A percentile compares a stretch with the other conserved stretches of the same genome.
These are phyloP conservation scores for Kockovaella imperatae DNA, from an alignment of 768 basidiomycete species.

Conservation along the genomic window DNA sequence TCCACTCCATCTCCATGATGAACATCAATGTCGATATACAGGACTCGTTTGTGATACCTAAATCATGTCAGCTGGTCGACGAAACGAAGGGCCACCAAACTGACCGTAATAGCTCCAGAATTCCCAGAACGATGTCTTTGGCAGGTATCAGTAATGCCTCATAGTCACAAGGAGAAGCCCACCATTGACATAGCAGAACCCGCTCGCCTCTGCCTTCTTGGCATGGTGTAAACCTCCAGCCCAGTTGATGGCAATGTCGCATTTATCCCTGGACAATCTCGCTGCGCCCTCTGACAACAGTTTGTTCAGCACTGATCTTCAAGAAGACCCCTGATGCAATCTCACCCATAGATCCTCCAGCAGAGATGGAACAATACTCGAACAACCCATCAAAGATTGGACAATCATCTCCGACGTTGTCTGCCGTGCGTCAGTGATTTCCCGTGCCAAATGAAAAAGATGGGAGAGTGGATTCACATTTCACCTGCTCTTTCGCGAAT, in stretches of 20 bases:
- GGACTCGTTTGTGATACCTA: slow-evolving; percentile 85
- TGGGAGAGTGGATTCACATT: slow-evolving; percentile 56
- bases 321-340: no score
- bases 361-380: slow-evolving; percentile 98
- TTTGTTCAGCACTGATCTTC: neutral
- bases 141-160: slow-evolving; percentile 5
- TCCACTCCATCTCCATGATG: slow-evolving; percentile 99
- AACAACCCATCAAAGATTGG: slow-evolving; percentile 98
- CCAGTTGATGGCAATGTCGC: slow-evolving; percentile 99
- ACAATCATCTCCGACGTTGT: slow-evolving; percentile 97
- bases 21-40: slow-evolving; percentile 98
- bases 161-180: slow-evolving; percentile 12
- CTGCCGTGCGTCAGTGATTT: slow-evolving; percentile 50
- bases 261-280: slow-evolving; percentile 86
- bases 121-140: slow-evolving; percentile 98
- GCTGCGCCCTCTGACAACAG: slow-evolving; percentile 79
- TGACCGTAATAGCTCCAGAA: slow-evolving; percentile 85
- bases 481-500: slow-evolving; percentile 88
- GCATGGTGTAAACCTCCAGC: slow-evolving; percentile 97
- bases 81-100: neutral
- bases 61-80: neutral
- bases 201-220: slow-evolving; percentile 97
- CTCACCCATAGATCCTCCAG: slow-evolving; percentile 98
- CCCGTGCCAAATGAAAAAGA: neutral
- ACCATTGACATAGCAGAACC: slow-evolving; percentile 99